Evolutionary conservation across 805 yeast species (phyloP), one percentile per base, ranked within the genome.

Genomic region (Candida cerambycidarum): DNA sequence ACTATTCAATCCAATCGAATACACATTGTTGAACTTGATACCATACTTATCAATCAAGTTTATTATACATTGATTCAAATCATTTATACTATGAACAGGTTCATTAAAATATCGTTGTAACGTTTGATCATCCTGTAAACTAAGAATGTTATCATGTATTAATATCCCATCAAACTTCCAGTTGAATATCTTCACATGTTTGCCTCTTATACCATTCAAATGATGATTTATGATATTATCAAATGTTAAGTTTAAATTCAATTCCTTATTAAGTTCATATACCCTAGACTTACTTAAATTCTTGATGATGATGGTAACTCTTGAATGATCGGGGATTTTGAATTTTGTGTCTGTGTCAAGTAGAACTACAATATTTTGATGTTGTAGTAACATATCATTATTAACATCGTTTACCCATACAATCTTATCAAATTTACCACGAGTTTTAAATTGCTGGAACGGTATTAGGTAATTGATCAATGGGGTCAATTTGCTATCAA

Each of bases 1-100:
- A 0, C 90, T 72, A 38, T 71, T 68, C 19, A 69, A 65, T 0
- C 96, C 96, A 51, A 83, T 78, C 11, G 80, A 74, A 34, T 71
- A 79, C 2, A 75, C 60, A 44, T 81, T 78, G 30, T 82, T 80
- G 23, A 82, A 62, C 49, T 79, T 69, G 19, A 78, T 45, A 27
- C 46, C 41, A 18, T 34, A 40, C n/a, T 38, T 49, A 18, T 74
- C 41, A 62, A 78, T 39, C 10, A 83, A 45, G 17, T 68, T 62
- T 12, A 82, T 58, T 28, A 86, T 53, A 0, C 79, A 64, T 23
- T 71, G 61, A 0, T 86, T 77, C 2, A 84, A 53, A 33, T 59
- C 52, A 18, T 76, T 67, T 0, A 82, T 62, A 6, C 79, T 71
- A 19, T 70, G 61, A 2, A 76, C 51, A 1, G 82, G 73, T 27